A percentile compares a stretch with the other conserved stretches of the same genome.
Conservation (phyloP, 2,329 filamentous ascomycete genomes). For the Pseudogymnoascus sp. region DNA sequence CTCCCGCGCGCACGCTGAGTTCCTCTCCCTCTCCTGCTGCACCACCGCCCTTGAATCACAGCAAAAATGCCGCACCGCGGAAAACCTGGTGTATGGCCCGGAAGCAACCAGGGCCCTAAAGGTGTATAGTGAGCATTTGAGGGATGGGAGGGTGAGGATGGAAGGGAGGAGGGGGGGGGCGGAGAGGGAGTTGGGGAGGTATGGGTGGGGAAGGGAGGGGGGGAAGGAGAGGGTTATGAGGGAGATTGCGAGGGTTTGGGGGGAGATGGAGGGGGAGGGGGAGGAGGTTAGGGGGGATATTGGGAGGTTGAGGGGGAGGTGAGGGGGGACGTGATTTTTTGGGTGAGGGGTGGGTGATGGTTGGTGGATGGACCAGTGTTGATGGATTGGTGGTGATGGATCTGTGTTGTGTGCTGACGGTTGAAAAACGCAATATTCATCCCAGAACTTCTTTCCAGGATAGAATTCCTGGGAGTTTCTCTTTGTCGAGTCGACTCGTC, state of each 20-base stretch:
- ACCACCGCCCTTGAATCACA: slow-evolving; percentile 14
- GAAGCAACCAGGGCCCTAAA: slow-evolving; percentile 21
- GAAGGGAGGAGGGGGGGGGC: slow-evolving; percentile 19
- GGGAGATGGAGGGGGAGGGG: slow-evolving; percentile 22
- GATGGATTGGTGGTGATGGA: neutral
- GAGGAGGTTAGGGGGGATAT: slow-evolving; percentile 26
- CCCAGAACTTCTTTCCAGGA: neutral
- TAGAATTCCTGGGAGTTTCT: neutral
- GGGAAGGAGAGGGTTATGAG: slow-evolving; percentile 27
- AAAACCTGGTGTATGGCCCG: slow-evolving; percentile 23
- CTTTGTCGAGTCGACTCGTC: neutral
- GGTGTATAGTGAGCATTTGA: slow-evolving; percentile 22
- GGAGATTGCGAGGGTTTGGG: slow-evolving; percentile 27
- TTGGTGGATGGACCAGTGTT: no score
- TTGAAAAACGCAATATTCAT: neutral
- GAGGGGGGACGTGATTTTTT: neutral
- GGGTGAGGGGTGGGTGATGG: neutral
- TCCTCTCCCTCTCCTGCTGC: slow-evolving; percentile 16
- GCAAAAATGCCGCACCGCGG: slow-evolving; percentile 17
- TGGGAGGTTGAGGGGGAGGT: slow-evolving; percentile 21
- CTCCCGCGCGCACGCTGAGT: slow-evolving; percentile 16
- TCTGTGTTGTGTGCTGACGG: neutral
- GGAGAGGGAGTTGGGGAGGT: slow-evolving; percentile 24
- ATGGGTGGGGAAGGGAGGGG: slow-evolving; percentile 23
- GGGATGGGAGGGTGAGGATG: slow-evolving; percentile 22